phyloP scores from a whole-genome alignment of 108 stramenopile species.

The Pseudonitzschia delicatissima region DNA sequence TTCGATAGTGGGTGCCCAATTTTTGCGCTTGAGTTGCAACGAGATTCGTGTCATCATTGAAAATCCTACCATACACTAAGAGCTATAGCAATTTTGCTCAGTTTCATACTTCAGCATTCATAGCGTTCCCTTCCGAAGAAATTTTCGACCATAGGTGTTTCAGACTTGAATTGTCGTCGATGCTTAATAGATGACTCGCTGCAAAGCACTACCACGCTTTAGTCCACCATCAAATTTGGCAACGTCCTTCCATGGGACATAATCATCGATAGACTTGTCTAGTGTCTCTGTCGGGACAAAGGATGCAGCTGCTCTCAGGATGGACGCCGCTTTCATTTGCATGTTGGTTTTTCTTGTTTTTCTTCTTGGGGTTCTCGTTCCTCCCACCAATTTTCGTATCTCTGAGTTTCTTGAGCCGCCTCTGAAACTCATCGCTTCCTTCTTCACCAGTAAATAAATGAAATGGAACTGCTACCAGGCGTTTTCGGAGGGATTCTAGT shows the following conservation, averaged over 20 bases:
- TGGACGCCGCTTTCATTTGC: neutral
- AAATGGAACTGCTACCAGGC: constrained; percentile 31
- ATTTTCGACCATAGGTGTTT: too few relatives aligned
- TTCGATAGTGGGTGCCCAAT: too few relatives aligned
- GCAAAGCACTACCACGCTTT: constrained; percentile 34
- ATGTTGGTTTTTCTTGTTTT: neutral
- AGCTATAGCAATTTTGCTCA: too few relatives aligned
- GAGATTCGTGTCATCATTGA: too few relatives aligned
- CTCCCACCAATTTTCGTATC: neutral
- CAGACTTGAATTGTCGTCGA: too few relatives aligned
- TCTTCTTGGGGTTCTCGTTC: neutral
- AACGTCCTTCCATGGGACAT: constrained; percentile 10
- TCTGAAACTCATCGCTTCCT: constrained; percentile 41
- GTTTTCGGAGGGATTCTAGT: constrained; percentile 1
- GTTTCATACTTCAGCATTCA: too few relatives aligned
- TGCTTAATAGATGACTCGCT: constrained; percentile 29
- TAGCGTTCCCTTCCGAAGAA: too few relatives aligned
- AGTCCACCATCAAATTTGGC: constrained; percentile 3
- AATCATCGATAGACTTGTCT: constrained; percentile 19
- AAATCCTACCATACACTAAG: too few relatives aligned
- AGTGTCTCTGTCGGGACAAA: constrained; percentile 21
- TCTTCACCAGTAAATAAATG: constrained; percentile 39
- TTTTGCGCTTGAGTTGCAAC: too few relatives aligned
- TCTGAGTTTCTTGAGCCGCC: constrained; percentile 28
- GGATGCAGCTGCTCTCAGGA: neutral